These are phyloP conservation scores for Capsella rubella DNA, from an alignment of 441 rosid genomes.

Conservation along the genomic window DNA sequence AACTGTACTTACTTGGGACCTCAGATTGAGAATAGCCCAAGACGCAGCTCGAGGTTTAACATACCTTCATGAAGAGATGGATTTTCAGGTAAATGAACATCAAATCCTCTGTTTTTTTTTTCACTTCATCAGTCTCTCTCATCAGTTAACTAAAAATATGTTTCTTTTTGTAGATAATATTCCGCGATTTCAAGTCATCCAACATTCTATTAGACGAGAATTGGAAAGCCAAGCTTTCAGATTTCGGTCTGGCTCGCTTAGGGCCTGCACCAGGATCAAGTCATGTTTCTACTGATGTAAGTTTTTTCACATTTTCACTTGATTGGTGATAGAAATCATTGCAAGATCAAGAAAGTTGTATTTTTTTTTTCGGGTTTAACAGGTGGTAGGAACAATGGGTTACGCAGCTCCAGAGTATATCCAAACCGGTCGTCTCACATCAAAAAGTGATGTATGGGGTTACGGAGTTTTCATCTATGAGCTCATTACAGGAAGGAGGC, in stretches of 20 bases:
- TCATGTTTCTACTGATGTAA: conserved; percentile 91
- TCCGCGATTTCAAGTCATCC: conserved; percentile 92
- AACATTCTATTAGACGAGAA: conserved; percentile 85
- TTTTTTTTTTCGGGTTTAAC: conserved; percentile 16
- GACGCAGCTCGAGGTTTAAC: conserved; percentile 93
- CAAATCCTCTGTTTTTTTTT: conserved; percentile 9
- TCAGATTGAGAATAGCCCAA: conserved; percentile 87
- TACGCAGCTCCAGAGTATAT: conserved; percentile 94
- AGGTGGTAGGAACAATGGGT: conserved; percentile 97
- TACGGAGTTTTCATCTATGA: conserved; percentile 94
- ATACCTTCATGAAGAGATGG: conserved; percentile 92
- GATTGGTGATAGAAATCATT: conserved; percentile 46
- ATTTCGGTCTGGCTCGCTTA: conserved; percentile 91
- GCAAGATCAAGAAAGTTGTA: conserved; percentile 53
- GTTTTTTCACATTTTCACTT: conserved; percentile 33
- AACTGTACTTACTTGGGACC: conserved; percentile 74
- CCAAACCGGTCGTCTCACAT: conserved; percentile 87
- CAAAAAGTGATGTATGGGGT: conserved; percentile 93
- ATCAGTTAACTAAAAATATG: conserved; percentile 11
- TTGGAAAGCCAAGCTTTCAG: conserved; percentile 94
- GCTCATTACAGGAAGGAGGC: conserved; percentile 88
- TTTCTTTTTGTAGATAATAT: conserved; percentile 64
- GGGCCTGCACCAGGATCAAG: conserved; percentile 88
- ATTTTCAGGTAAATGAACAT: conserved; percentile 70
- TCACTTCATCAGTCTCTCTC: conserved; percentile 3